Evolutionary conservation across 2,329 filamentous ascomycete species (phyloP).

Genomic region (Monilinia aucupariae): DNA sequence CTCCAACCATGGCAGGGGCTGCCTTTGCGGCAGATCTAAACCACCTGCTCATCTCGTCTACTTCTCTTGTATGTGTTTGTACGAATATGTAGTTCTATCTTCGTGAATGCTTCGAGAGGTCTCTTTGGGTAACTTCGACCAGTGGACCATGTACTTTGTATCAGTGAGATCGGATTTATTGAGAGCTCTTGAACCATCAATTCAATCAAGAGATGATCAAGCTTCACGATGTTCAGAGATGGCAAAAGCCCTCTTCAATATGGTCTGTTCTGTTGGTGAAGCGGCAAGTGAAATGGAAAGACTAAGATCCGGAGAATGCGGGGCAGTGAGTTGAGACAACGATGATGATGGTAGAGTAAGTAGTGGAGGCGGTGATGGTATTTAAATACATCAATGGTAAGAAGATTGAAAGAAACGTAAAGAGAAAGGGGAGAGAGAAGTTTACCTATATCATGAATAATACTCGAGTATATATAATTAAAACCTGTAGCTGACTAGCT

Average conservation of each 20-base stretch:
- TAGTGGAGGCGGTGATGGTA: background rate
- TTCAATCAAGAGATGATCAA: background rate
- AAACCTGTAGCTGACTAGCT: background rate
- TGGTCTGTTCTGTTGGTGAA: conserved; percentile 4
- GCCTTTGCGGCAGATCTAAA: conserved; percentile 30
- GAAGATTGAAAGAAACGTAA: background rate
- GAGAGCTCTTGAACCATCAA: background rate
- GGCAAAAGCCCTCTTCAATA: background rate
- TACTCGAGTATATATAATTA: background rate
- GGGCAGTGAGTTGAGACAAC: background rate
- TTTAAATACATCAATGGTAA: background rate
- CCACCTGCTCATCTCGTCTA: conserved; percentile 33
- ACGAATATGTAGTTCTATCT: background rate
- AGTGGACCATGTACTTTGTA: background rate
- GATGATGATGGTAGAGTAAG: background rate
- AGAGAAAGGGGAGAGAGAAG: background rate
- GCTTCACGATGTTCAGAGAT: background rate
- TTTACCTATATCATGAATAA: too few species aligned
- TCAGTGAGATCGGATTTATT: background rate
- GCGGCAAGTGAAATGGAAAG: background rate
- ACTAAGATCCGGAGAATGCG: background rate
- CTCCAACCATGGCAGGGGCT: conserved; percentile 30
- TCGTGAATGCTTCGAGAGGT: background rate
- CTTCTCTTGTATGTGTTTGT: conserved; percentile 11
- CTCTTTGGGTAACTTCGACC: background rate